These are phyloP conservation scores for Diplotaxis tenuifolia DNA, from an alignment of 345 rosid genomes.

Conservation along the genomic window DNA sequence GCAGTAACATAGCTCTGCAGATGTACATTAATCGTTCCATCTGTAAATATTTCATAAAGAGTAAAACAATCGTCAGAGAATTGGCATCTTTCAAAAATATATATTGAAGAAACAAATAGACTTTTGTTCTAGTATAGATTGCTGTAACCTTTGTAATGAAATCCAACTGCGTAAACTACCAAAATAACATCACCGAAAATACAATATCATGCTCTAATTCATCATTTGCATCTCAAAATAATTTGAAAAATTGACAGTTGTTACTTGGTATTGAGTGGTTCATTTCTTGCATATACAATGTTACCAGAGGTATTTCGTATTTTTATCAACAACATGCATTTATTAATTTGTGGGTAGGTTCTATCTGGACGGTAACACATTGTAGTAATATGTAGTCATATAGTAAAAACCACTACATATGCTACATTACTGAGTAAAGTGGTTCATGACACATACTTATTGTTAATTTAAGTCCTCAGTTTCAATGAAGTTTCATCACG, in stretches of 20 bases:
- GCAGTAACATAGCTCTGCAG: conserved; percentile 57
- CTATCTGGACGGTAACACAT: neutral
- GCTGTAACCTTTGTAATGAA: neutral
- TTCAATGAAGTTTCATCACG: neutral
- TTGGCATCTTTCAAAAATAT: neutral
- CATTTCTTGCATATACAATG: neutral
- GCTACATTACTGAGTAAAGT: neutral
- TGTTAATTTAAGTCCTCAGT: neutral
- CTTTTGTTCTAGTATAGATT: neutral
- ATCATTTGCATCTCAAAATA: neutral
- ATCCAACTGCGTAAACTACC: neutral
- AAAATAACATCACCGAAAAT: neutral
- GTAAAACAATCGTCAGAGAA: neutral
- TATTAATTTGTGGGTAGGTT: neutral
- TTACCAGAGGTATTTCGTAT: neutral
- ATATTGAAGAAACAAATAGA: neutral
- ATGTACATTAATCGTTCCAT: conserved; percentile 54
- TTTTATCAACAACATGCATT: neutral
- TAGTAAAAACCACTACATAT: neutral
- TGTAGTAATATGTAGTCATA: neutral
- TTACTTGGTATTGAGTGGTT: neutral
- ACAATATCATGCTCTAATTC: neutral
- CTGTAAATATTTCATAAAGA: conserved; percentile 39
- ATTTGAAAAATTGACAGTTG: neutral
- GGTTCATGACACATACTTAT: neutral